These are phyloP conservation scores for Glomus cerebriforme DNA, from an alignment of 192 early-diverging fungal species.

Conservation along the genomic window DNA sequence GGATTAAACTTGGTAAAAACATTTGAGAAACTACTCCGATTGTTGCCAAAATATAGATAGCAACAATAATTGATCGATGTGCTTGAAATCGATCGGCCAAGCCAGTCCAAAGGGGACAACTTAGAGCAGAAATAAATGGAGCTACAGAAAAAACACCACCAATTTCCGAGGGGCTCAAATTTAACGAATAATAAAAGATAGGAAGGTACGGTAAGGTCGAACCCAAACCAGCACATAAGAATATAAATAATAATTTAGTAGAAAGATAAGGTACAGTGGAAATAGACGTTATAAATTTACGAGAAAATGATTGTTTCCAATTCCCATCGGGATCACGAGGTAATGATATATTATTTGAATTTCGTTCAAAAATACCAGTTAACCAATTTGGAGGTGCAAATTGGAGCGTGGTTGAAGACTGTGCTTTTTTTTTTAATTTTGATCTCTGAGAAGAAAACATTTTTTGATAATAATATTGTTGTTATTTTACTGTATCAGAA, in stretches of 20 bases:
- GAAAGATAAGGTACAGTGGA: slow-evolving; percentile 12
- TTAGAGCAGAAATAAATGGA: slow-evolving; percentile 50
- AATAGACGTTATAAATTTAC: neutral
- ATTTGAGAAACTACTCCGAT: slow-evolving; percentile 45
- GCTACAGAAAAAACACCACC: slow-evolving; percentile 35
- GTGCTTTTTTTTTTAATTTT: neutral
- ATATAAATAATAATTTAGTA: slow-evolving; percentile 38
- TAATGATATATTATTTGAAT: neutral
- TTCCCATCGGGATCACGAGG: neutral
- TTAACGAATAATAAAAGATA: slow-evolving; percentile 36
- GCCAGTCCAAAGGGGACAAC: slow-evolving; percentile 49
- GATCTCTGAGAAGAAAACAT: neutral
- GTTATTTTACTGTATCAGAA: too few relatives aligned
- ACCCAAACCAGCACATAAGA: slow-evolving; percentile 34
- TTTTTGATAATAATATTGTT: too few relatives aligned
- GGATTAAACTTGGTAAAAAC: slow-evolving; percentile 37
- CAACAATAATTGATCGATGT: slow-evolving; percentile 45
- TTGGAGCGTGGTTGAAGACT: slow-evolving; percentile 22
- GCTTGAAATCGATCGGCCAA: slow-evolving; percentile 48
- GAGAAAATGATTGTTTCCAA: neutral
- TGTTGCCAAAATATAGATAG: slow-evolving; percentile 44
- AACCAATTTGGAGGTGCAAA: slow-evolving; percentile 28
- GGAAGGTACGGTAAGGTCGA: slow-evolving; percentile 36
- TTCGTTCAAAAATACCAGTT: neutral
- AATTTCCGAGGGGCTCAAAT: slow-evolving; percentile 37